Evolutionary conservation across 2,329 filamentous ascomycete genomes (phyloP).

Genomic region (Neobulgaria alba): DNA sequence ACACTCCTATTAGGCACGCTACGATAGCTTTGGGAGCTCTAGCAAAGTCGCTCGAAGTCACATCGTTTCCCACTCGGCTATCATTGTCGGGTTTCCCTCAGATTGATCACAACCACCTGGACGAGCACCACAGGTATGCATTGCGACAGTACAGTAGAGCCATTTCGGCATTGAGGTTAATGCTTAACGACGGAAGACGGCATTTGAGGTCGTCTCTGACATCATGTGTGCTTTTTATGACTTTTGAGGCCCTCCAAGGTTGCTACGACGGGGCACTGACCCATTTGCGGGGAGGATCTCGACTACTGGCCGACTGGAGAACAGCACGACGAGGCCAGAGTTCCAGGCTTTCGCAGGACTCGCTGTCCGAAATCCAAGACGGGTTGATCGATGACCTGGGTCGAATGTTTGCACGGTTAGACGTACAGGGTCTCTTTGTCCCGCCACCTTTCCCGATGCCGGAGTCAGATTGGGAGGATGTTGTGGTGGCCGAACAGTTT

Average conservation of each 20-base stretch:
- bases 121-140: constrained; percentile 27
- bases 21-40: constrained; percentile 26
- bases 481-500: constrained; percentile 22
- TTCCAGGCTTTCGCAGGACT: constrained; percentile 26
- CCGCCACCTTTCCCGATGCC: constrained; percentile 27
- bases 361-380: constrained; percentile 27
- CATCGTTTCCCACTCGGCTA: constrained; percentile 24
- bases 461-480: constrained; percentile 24
- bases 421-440: constrained; percentile 26
- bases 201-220: constrained; percentile 27
- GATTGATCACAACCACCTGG: constrained; percentile 24
- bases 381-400: constrained; percentile 27
- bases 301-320: constrained; percentile 26
- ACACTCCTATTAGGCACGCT: constrained; percentile 25
- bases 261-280: constrained; percentile 27
- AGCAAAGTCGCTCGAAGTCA: constrained; percentile 25
- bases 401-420: constrained; percentile 26
- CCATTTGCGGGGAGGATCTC: constrained; percentile 25
- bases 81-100: constrained; percentile 27
- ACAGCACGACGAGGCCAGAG: constrained; percentile 24
- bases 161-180: constrained; percentile 22
- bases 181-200: constrained; percentile 24
- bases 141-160: constrained; percentile 25
- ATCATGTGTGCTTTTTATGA: constrained; percentile 27
- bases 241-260: constrained; percentile 27